Percentiles rank a stretch among this genome's conserved stretches.
Conservation (phyloP, 192 early-diverging fungal species). For the Globomyces pollinis-pini region DNA sequence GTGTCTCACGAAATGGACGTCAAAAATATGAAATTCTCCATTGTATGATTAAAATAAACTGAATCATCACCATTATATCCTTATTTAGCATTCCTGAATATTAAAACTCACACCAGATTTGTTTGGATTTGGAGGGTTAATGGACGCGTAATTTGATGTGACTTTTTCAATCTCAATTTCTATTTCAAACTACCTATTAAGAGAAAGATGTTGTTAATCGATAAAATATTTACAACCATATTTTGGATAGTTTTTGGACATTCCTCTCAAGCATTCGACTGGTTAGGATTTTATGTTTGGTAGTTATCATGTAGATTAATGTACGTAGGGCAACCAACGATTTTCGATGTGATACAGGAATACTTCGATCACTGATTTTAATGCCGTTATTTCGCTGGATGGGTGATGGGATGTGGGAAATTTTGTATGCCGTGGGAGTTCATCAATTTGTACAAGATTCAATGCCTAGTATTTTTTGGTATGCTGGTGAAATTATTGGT, state of each 20-base stretch:
- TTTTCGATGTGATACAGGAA: background rate
- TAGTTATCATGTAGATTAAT: too few relatives aligned
- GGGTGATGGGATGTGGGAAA: background rate
- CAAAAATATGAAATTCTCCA: slow-evolving; percentile 15
- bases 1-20: slow-evolving; percentile 35
- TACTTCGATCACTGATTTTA: background rate
- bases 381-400: background rate
- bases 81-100: too few relatives aligned
- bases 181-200: too few relatives aligned
- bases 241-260: background rate
- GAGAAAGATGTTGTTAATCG: too few relatives aligned
- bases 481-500: background rate
- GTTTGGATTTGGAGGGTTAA: too few relatives aligned
- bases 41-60: slow-evolving; percentile 18
- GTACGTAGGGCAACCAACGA: background rate
- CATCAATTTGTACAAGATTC: background rate
- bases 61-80: too few relatives aligned
- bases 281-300: background rate
- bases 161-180: too few relatives aligned
- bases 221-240: too few relatives aligned
- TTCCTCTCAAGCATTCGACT: background rate
- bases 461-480: background rate
- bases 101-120: too few relatives aligned
- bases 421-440: background rate
- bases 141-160: too few relatives aligned